phyloP scores from a whole-genome alignment of 140 eudicot species.

The Flaveria floridana region DNA sequence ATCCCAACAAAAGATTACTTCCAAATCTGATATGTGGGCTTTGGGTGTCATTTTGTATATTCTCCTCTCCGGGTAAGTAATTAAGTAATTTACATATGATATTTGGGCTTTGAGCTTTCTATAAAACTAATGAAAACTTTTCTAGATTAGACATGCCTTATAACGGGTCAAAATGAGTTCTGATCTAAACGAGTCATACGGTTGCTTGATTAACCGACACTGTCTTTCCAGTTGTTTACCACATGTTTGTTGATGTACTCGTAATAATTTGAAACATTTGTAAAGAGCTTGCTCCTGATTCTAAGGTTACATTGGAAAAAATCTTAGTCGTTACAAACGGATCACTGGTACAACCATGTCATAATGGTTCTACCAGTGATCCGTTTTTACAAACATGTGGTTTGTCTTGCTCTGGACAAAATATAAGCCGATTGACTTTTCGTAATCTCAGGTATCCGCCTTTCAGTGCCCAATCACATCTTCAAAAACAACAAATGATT shows the following conservation, averaged over 20 bases:
- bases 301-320: not conserved
- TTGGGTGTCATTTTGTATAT: conserved; percentile 81
- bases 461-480: conserved; percentile 67
- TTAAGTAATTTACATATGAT: not conserved
- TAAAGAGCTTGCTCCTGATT: not conserved
- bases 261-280: not conserved
- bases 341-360: not conserved
- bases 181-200: not conserved
- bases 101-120: not conserved
- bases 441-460: conserved; percentile 71
- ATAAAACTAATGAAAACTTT: not conserved
- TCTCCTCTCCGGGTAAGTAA: conserved; percentile 71
- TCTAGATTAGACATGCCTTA: not conserved
- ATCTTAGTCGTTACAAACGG: not conserved
- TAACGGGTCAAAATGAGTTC: not conserved
- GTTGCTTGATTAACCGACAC: too few relatives aligned
- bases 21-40: conserved; percentile 83
- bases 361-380: not conserved
- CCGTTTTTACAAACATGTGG: not conserved
- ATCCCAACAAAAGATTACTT: conserved; percentile 49
- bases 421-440: not conserved
- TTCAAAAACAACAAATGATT: conserved; percentile 87
- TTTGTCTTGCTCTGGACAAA: not conserved
- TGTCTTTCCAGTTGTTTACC: not conserved
- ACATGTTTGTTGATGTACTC: not conserved